Percentiles rank a stretch among this genome's conserved stretches.
These are phyloP conservation scores for Fallopia convolvulus DNA, from an alignment of 148 eudicot species.

Conservation along the genomic window DNA sequence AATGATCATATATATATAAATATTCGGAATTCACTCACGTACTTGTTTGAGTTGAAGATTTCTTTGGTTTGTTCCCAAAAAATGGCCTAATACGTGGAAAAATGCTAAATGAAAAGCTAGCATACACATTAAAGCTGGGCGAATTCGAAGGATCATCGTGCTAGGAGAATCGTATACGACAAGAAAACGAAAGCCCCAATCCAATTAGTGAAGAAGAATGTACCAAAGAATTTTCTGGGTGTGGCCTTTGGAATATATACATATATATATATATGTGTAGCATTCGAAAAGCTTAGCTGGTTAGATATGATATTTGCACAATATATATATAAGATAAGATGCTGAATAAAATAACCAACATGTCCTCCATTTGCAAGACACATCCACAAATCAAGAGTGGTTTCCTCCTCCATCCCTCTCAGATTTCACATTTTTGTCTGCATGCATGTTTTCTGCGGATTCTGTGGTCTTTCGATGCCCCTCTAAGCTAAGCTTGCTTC, in stretches of 20 bases:
- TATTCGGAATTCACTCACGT: too few relatives aligned
- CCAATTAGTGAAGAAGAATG: not conserved
- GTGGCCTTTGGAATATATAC: not conserved
- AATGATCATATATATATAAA: too few relatives aligned
- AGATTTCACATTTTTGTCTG: constrained; percentile 3
- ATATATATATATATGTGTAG: not conserved
- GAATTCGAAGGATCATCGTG: not conserved
- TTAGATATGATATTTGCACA: not conserved
- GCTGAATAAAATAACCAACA: not conserved
- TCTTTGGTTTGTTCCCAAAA: not conserved
- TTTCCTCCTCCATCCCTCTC: not conserved
- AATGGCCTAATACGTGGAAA: not conserved
- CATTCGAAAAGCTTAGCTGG: not conserved
- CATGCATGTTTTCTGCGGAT: constrained; percentile 21
- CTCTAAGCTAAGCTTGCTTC: not conserved
- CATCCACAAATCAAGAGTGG: constrained; percentile 2
- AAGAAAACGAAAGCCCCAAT: not conserved
- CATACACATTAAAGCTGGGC: not conserved
- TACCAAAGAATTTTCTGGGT: not conserved
- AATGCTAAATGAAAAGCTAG: not conserved
- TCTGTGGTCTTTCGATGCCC: constrained; percentile 14
- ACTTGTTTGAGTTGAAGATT: too few relatives aligned
- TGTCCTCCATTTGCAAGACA: constrained; percentile 5
- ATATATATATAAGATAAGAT: not conserved
- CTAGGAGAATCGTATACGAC: constrained; percentile 9